Base-by-base conservation (phyloP, 1,139 yeast genomes). In the Eremothecium coryli region DNA sequence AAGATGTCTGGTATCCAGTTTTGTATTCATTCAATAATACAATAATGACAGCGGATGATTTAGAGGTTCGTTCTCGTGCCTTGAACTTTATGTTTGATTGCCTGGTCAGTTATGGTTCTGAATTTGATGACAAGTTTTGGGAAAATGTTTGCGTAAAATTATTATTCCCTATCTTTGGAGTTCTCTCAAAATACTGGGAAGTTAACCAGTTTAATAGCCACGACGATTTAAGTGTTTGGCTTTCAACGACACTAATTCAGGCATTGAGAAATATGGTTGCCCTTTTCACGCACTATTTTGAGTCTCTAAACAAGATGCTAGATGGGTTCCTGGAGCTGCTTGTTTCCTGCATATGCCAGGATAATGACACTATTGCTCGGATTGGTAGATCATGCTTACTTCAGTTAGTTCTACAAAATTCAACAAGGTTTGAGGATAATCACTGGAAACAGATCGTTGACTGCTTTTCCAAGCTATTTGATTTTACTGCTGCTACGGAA, bases 161-260 rank as follows among this genome's bases (percentile, higher is more conserved):
- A 38, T 62, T 93, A 39, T 86, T 90, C 69, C 98, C 98, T 3
- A 85, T 90, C 12, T 93, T 93, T 59, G 74, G 76, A 18, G 81
- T 85, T 6, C 68, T 93, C 44, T 76, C 81, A 41, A 73, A 74
- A 31, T 82, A 79, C 43, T 80, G 94, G 75, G 84, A 76, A 44
- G 70, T 82, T 42, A 71, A 73, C 38, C 73, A 76, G 38, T 70
- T 73, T 46, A 77, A 75, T 41, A 63, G 70, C 32, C 80, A 75
- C 44, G 98, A 90, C 54, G 90, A 82, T 44, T 61, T 86, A 48
- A 82, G 95, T 26, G 94, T 93, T 12, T 93, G 98, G 98, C 64
- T 90, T 35, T 85, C 96, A 0, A 88, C 98, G 0, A 93, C 98
- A 0, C 71, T 93, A 59, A 86, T 93, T 39, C 98, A 93, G 59